A percentile compares a stretch with the other conserved stretches of the same genome.
These are phyloP conservation scores for Prunus mongolica DNA, from an alignment of 306 rosid genomes.

Conservation along the genomic window DNA sequence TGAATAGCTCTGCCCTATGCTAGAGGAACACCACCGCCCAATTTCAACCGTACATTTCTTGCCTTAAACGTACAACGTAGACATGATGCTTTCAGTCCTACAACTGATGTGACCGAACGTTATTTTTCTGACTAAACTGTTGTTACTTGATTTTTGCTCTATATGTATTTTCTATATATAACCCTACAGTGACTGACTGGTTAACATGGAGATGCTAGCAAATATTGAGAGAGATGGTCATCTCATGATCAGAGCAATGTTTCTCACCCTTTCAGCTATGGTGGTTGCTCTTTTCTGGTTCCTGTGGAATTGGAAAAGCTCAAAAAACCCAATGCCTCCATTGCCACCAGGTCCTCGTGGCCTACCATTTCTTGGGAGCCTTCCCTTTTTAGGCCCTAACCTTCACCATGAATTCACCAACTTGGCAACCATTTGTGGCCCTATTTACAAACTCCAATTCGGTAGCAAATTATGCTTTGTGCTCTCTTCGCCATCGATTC, in stretches of 20 bases:
- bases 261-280: not conserved
- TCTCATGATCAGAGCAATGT: not conserved
- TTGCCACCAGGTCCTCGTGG: constrained; percentile 38
- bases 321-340: not conserved
- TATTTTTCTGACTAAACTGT: too few species aligned
- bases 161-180: too few species aligned
- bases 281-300: not conserved
- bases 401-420: constrained; percentile 26
- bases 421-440: constrained; percentile 23
- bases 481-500: constrained; percentile 16
- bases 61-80: too few species aligned
- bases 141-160: too few species aligned
- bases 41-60: too few species aligned
- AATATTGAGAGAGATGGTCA: too few species aligned
- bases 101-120: too few species aligned
- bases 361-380: constrained; percentile 30
- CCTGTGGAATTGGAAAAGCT: not conserved
- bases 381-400: constrained; percentile 30
- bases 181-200: too few species aligned
- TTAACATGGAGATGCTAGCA: too few species aligned
- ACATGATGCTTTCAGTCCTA: too few species aligned
- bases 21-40: too few species aligned
- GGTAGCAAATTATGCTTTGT: constrained; percentile 21
- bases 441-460: constrained; percentile 25
- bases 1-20: too few species aligned